These are phyloP conservation scores for Termitomyces sp. DNA, from an alignment of 768 basidiomycete species.

Conservation along the genomic window DNA sequence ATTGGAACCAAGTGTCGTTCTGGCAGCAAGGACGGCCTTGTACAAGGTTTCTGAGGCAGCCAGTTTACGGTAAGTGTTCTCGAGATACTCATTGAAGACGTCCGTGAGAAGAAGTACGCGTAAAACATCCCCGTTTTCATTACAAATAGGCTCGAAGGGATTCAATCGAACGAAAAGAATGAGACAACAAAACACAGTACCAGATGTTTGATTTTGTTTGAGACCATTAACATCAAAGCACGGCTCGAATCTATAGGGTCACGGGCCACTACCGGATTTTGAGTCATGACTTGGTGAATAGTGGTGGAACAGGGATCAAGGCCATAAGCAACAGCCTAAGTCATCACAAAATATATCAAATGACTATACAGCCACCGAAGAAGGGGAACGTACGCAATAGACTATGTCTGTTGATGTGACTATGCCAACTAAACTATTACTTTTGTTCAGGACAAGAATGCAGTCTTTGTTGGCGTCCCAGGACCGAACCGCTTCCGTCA, in stretches of 20 bases:
- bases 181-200: background rate
- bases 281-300: constrained; percentile 9
- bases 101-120: background rate
- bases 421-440: background rate
- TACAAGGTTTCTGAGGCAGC: background rate
- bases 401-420: constrained; percentile 8
- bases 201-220: constrained; percentile 6
- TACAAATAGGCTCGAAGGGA: background rate
- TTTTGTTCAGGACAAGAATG: constrained; percentile 2
- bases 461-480: constrained; percentile 1
- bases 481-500: background rate
- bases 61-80: background rate
- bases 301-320: constrained; percentile 7
- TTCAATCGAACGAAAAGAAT: background rate
- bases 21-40: constrained; percentile 3
- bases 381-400: constrained; percentile 1
- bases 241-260: background rate
- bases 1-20: background rate
- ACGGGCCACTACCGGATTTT: background rate
- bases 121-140: background rate
- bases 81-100: constrained; percentile 5
- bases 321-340: constrained; percentile 6
- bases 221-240: constrained; percentile 6
- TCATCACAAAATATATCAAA: background rate
- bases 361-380: background rate